phyloP scores from a whole-genome alignment of 306 rosid species.

The Vicia sativa region DNA sequence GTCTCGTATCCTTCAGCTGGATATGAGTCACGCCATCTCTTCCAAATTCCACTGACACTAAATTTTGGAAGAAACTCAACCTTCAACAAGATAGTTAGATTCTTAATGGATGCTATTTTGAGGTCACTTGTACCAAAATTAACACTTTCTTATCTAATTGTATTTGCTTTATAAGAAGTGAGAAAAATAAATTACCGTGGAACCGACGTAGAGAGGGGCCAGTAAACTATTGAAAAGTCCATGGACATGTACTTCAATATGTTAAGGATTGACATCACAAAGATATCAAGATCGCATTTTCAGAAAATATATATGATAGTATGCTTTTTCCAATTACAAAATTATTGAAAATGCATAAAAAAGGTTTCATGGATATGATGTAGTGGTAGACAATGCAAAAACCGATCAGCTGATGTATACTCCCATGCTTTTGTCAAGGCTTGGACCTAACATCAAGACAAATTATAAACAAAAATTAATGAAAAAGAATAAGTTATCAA shows the following conservation, averaged over 20 bases:
- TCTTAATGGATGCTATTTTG: conserved; percentile 35
- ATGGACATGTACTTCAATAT: conserved; percentile 70
- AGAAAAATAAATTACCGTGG: conserved; percentile 63
- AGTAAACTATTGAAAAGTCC: conserved; percentile 89
- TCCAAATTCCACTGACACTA: conserved; percentile 94
- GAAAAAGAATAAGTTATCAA: conserved; percentile 30
- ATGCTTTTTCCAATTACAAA: conserved; percentile 18
- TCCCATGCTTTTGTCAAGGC: conserved; percentile 85
- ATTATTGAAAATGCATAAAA: conserved; percentile 27
- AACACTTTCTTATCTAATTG: neutral
- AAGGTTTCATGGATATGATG: conserved; percentile 81
- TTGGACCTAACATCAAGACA: conserved; percentile 71
- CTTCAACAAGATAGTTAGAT: conserved; percentile 54
- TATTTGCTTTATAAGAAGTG: conserved; percentile 20
- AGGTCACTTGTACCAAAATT: conserved; percentile 25
- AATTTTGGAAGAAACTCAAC: conserved; percentile 96
- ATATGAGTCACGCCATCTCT: conserved; percentile 93
- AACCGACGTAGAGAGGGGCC: conserved; percentile 86
- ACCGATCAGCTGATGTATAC: conserved; percentile 71
- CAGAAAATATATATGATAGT: conserved; percentile 34
- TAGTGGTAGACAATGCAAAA: conserved; percentile 91
- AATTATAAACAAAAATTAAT: neutral
- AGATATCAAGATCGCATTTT: conserved; percentile 33
- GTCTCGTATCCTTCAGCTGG: conserved; percentile 61
- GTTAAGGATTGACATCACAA: conserved; percentile 62